These are phyloP conservation scores for Erodium texanum DNA, from an alignment of 441 rosid genomes.

Conservation along the genomic window DNA sequence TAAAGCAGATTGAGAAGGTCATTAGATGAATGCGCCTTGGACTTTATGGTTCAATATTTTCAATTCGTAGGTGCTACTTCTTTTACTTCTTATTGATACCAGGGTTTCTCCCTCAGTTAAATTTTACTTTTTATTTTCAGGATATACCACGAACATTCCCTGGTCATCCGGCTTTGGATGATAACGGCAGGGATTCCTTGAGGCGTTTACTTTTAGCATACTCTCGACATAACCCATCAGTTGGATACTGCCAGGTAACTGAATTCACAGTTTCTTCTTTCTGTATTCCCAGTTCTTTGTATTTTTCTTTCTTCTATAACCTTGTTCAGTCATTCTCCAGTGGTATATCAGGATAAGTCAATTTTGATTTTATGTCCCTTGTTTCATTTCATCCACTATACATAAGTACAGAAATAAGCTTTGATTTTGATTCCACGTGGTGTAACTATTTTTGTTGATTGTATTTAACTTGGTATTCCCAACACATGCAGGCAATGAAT, in stretches of 20 bases:
- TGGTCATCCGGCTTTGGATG: conserved; percentile 95
- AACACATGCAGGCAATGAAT: conserved; percentile 83
- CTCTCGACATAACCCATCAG: conserved; percentile 98
- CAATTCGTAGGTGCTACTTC: conserved; percentile 32
- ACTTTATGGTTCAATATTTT: conserved; percentile 36
- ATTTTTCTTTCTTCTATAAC: not conserved
- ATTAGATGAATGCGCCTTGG: conserved; percentile 11
- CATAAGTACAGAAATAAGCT: not conserved
- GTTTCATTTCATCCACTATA: not conserved
- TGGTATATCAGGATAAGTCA: not conserved
- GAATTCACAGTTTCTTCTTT: not conserved
- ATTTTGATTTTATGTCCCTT: not conserved
- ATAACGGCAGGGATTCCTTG: conserved; percentile 94
- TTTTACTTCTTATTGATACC: conserved; percentile 19
- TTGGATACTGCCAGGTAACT: conserved; percentile 97
- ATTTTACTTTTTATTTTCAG: conserved; percentile 37
- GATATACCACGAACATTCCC: conserved; percentile 99
- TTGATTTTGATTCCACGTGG: not conserved
- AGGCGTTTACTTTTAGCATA: conserved; percentile 97
- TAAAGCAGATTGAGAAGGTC: conserved; percentile 99
- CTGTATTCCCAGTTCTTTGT: not conserved
- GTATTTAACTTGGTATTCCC: conserved; percentile 13
- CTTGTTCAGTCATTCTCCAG: not conserved
- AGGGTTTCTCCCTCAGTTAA: conserved; percentile 31
- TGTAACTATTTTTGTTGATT: not conserved